Evolutionary conservation across 805 yeast species (phyloP), one percentile per base, ranked within the genome.

Genomic region (Scheffersomyces amazonensis): DNA sequence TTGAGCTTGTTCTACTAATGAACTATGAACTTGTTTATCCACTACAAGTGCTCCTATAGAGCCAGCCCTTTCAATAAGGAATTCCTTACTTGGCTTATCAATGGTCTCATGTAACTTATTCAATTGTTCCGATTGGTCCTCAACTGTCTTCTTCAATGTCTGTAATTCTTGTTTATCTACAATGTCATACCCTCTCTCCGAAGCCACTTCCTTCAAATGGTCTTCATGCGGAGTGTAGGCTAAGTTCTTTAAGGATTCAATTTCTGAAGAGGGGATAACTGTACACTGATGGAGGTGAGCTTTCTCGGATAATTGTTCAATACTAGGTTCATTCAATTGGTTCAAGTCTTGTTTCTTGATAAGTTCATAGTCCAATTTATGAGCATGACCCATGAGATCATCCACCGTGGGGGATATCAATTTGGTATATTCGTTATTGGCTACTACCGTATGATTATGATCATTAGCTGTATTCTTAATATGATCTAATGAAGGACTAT

Each of bases 401-500:
- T 54, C 56, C 1, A 43, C 18, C 4, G 48, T n/a, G 7, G 58
- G 57, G 5, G 50, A 46, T 11, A 42, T 25, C 17, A 58, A 40
- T 4, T 48, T 50, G 2, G 51, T 47, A 31, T 53, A 50, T 21
- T 58, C 56, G 4, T 17, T 16, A 21, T 31, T 33, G 2, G 50
- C 37, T 1, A 52, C 44, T 15, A 46, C 15, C 2, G 42, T 41
- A 34, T 37, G 36, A 29, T 37, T 43, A 12, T 29, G n/a, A 3
- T 28, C 17, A n/a, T 16, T 27, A 0, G 70, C 62, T 20, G 55
- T 52, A 6, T 37, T 40, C 19, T 42, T 47, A 20, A 74, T 25
- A 25, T 54, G 48, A 0, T 61, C 66, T 5, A 54, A 12, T 13
- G 58, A 29, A 5, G 74, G 72, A 7, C 31, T 36, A 7, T 55